A percentile compares a stretch with the other conserved stretches of the same genome.
phyloP scores from a whole-genome alignment of 305 asterid genomes.

The Fraxinus floribunda region DNA sequence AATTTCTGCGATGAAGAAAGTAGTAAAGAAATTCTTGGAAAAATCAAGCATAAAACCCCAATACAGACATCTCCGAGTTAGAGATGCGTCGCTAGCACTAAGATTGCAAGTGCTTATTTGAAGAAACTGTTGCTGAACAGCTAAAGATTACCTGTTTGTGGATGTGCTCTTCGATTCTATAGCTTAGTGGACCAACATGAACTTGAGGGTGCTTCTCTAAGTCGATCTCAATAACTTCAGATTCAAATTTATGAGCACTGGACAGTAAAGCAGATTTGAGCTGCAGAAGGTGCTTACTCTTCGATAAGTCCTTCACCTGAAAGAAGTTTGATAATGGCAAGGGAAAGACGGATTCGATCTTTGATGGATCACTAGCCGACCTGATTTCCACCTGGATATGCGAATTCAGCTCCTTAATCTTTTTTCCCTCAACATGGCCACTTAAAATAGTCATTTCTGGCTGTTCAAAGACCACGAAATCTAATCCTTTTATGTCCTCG shows the following conservation, averaged over 20 bases:
- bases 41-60: background rate
- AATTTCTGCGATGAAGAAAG: background rate
- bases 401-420: slow-evolving; percentile 59
- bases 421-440: slow-evolving; percentile 77
- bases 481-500: slow-evolving; percentile 61
- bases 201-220: slow-evolving; percentile 58
- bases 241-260: slow-evolving; percentile 55
- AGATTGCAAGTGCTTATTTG: background rate
- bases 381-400: slow-evolving; percentile 75
- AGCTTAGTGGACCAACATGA: slow-evolving; percentile 80
- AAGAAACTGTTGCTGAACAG: background rate
- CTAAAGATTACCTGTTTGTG: slow-evolving; percentile 66
- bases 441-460: slow-evolving; percentile 82
- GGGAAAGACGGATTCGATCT: slow-evolving; percentile 69
- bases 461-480: slow-evolving; percentile 82
- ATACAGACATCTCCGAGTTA: background rate
- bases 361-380: slow-evolving; percentile 61
- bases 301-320: slow-evolving; percentile 90
- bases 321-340: slow-evolving; percentile 87
- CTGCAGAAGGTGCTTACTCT: slow-evolving; percentile 79
- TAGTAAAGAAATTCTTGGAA: background rate
- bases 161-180: slow-evolving; percentile 56
- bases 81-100: background rate
- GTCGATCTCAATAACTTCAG: slow-evolving; percentile 80
- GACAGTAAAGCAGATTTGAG: slow-evolving; percentile 64